Percentiles rank a stretch among this genome's conserved stretches.
phyloP scores from a whole-genome alignment of 345 rosid species.

The Gossypium ekmanianum region DNA sequence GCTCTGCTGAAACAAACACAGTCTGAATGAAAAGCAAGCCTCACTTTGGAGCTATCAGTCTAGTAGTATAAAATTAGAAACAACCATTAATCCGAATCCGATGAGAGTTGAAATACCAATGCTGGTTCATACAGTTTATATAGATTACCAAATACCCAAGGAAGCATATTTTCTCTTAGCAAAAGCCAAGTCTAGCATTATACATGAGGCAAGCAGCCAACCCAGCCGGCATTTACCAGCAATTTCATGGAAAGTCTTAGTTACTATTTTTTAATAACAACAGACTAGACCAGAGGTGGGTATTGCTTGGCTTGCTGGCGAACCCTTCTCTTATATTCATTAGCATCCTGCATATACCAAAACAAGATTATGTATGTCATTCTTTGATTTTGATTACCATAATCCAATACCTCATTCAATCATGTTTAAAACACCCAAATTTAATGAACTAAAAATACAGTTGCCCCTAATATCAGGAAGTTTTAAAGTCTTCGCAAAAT shows the following conservation, averaged over 20 bases:
- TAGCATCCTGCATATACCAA: conserved; percentile 51
- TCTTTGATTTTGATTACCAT: neutral
- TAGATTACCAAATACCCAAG: conserved; percentile 22
- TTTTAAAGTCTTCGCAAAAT: neutral
- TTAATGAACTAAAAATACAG: neutral
- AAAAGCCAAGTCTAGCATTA: conserved; percentile 26
- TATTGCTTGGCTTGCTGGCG: conserved; percentile 86
- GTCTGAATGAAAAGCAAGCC: too few relatives aligned
- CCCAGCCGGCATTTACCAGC: conserved; percentile 16
- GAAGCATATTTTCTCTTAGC: conserved; percentile 11
- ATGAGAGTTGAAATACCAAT: neutral
- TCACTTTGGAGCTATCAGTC: neutral
- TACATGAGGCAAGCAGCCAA: conserved; percentile 19
- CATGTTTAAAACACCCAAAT: neutral
- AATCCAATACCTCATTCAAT: neutral
- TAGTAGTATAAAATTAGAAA: neutral
- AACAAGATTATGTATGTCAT: neutral
- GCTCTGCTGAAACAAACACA: neutral
- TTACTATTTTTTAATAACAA: neutral
- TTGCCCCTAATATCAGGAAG: neutral
- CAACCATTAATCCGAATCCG: conserved; percentile 7
- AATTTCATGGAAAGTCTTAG: conserved; percentile 8
- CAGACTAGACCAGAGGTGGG: conserved; percentile 62
- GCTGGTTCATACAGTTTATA: conserved; percentile 20
- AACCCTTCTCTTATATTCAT: conserved; percentile 84